Percentiles rank a stretch among this genome's conserved stretches.
Evolutionary conservation across 805 yeast species (phyloP).

Genomic region (Clavispora santaluciae): DNA sequence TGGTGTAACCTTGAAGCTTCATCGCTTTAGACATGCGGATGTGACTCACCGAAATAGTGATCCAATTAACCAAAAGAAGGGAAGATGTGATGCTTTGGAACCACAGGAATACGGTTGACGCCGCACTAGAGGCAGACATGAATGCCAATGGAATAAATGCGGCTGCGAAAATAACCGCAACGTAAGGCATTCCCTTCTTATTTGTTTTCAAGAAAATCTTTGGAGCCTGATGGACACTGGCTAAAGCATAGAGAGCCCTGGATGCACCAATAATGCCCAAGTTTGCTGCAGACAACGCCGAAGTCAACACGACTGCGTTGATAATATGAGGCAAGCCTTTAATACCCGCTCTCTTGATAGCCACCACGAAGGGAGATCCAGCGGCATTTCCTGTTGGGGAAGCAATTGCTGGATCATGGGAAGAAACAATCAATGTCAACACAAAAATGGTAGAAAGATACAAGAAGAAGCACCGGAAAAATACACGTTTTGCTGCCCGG

Average conservation of each 20-base stretch:
- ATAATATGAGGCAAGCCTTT: constrained; percentile 31
- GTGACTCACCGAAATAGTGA: constrained; percentile 26
- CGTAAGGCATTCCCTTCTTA: constrained; percentile 26
- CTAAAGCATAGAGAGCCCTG: constrained; percentile 32
- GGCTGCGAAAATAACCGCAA: constrained; percentile 20
- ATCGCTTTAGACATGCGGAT: constrained; percentile 29
- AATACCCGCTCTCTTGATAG: constrained; percentile 29
- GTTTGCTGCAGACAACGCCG: constrained; percentile 38
- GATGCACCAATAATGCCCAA: constrained; percentile 24
- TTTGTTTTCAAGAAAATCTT: constrained; percentile 26
- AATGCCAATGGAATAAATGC: constrained; percentile 33
- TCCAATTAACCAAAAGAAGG: constrained; percentile 27
- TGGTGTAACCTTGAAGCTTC: constrained; percentile 35
- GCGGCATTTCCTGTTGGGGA: constrained; percentile 24
- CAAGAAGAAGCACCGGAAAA: constrained; percentile 24
- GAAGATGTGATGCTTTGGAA: constrained; percentile 30
- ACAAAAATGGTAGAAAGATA: constrained; percentile 28
- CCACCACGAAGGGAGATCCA: constrained; percentile 39
- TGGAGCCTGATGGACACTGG: constrained; percentile 37
- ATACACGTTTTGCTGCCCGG: constrained; percentile 25
- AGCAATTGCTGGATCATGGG: constrained; percentile 22
- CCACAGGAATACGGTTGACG: constrained; percentile 32
- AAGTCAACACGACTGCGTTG: constrained; percentile 35
- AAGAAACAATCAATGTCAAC: constrained; percentile 30
- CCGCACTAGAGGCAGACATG: constrained; percentile 21